Evolutionary conservation across 371 early-diverging fungal species (phyloP).

Genomic region (Mucor velutinosus): DNA sequence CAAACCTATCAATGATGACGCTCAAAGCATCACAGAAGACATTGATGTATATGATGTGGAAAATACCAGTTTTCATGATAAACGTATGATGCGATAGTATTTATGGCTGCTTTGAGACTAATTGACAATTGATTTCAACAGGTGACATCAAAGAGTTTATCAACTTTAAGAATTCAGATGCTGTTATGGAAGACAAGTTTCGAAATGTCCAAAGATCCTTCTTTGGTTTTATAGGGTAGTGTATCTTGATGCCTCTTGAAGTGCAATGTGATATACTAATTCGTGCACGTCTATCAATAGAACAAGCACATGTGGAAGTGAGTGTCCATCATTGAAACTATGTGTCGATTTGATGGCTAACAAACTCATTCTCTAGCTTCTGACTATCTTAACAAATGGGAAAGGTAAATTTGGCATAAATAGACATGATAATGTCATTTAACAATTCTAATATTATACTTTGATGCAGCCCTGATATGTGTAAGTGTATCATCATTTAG

Average conservation of each 20-base stretch:
- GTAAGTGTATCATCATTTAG: background rate
- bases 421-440: background rate
- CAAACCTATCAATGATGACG: background rate
- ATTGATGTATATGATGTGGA: background rate
- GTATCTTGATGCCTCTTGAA: background rate
- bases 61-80: conserved; percentile 3
- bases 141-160: conserved; percentile 9
- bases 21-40: background rate
- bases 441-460: background rate
- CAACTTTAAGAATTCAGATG: background rate
- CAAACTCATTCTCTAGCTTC: background rate
- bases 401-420: background rate
- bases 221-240: conserved; percentile 5
- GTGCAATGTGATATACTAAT: background rate
- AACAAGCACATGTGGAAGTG: conserved; percentile 14
- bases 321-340: background rate
- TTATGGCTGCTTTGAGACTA: background rate
- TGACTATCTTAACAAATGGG: background rate
- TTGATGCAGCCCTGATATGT: background rate
- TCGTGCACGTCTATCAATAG: background rate
- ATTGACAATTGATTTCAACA: background rate
- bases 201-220: background rate
- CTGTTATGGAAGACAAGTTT: background rate
- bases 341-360: background rate
- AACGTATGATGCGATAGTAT: background rate